Percentiles rank a stretch among this genome's conserved stretches.
Conservation (phyloP, 148 eudicot genomes). For the Limonium bicolor region DNA sequence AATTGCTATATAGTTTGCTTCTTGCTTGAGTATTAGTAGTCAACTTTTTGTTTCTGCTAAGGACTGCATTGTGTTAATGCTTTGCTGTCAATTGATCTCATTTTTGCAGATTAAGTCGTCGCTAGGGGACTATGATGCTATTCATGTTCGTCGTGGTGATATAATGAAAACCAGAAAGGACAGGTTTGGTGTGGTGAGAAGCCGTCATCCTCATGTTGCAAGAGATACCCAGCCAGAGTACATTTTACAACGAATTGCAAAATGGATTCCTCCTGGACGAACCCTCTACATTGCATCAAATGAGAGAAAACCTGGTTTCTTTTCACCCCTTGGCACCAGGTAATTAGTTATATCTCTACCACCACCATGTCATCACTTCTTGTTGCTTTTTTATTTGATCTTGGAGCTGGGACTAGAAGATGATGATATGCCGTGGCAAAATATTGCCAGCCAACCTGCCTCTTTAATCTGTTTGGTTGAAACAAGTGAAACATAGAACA, state of each 20-base stretch:
- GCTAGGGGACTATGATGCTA: constrained; percentile 93
- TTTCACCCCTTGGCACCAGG: constrained; percentile 70
- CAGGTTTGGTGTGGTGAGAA: constrained; percentile 61
- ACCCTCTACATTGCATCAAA: constrained; percentile 85
- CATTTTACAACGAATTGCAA: constrained; percentile 60
- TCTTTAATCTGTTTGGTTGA: too few relatives aligned
- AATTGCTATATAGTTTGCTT: too few relatives aligned
- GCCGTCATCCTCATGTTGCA: constrained; percentile 75
- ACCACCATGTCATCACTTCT: not conserved
- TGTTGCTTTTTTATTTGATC: not conserved
- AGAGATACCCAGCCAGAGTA: constrained; percentile 88
- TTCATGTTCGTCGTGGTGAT: constrained; percentile 97
- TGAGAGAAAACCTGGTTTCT: constrained; percentile 77
- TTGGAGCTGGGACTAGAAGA: too few relatives aligned
- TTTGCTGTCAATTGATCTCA: constrained; percentile 1
- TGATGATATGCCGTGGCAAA: too few relatives aligned
- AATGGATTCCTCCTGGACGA: constrained; percentile 77
- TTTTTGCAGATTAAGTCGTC: constrained; percentile 64
- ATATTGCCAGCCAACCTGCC: too few relatives aligned
- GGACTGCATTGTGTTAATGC: too few relatives aligned
- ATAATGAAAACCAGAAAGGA: constrained; percentile 75
- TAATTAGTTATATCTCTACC: constrained; percentile 6
- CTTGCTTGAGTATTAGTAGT: too few relatives aligned
- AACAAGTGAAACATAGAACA: too few relatives aligned
- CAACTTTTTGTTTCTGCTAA: too few relatives aligned